Percentiles rank a stretch among this genome's conserved stretches.
Conservation (phyloP, 2,329 filamentous ascomycete species). For the Rugonectria rugulosa region DNA sequence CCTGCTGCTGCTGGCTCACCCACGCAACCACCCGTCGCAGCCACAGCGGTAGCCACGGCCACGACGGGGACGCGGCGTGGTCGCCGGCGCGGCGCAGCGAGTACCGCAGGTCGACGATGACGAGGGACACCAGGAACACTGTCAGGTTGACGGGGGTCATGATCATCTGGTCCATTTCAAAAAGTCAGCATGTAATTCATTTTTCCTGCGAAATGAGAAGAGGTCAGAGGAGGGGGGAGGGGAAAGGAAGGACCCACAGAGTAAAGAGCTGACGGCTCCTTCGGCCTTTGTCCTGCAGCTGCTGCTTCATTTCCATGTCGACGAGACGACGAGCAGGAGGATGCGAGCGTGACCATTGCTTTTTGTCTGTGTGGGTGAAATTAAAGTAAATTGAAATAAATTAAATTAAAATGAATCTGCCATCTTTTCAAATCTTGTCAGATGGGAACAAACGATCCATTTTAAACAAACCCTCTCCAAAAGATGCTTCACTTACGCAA, state of each 20-base stretch:
- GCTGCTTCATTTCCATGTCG: conserved; percentile 10
- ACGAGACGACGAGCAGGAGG: conserved; percentile 18
- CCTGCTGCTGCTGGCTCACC: conserved; percentile 33
- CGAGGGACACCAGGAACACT: conserved; percentile 71
- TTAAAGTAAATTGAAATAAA: too few species aligned
- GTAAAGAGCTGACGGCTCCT: conserved; percentile 35
- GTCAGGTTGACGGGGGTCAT: conserved; percentile 70
- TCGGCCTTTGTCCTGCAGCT: conserved; percentile 12
- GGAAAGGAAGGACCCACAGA: conserved; percentile 31
- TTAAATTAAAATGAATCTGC: too few species aligned
- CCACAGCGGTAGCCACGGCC: conserved; percentile 22
- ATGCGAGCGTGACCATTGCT: conserved; percentile 9
- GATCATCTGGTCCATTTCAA: conserved; percentile 52
- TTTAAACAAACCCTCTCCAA: too few species aligned
- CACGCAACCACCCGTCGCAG: conserved; percentile 43
- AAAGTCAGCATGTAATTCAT: too few species aligned
- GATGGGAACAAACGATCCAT: neutral
- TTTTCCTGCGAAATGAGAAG: too few species aligned
- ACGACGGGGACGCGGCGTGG: conserved; percentile 19
- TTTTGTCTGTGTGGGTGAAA: too few species aligned
- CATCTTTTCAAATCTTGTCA: too few species aligned
- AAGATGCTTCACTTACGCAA: too few species aligned
- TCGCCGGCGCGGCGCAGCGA: conserved; percentile 56
- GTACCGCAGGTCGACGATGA: conserved; percentile 67
- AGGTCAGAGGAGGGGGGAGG: too few species aligned